Evolutionary conservation across 2,329 filamentous ascomycete genomes (phyloP), one percentile per base, ranked within the genome.

Genomic region (Talaromyces atroroseus): DNA sequence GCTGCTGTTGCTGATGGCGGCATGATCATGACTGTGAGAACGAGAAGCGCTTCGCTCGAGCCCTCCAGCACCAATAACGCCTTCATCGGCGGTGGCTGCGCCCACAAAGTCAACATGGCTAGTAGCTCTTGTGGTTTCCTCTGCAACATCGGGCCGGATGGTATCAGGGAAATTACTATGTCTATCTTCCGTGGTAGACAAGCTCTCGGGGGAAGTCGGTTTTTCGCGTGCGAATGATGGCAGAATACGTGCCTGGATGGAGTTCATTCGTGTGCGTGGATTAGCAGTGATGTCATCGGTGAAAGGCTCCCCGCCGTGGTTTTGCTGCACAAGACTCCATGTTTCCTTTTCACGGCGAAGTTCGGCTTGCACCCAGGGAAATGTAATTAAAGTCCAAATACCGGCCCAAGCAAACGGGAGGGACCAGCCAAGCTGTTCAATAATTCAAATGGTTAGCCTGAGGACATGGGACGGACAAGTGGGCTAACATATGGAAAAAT

Each of bases 331-430:
- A 26, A 69, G 63, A 4, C 59, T 64, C 75, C 75, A 78, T 2
- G 71, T 70, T 38, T 71, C 63, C 56, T 72, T 76, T 59, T 78
- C 76, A 16, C 71, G 72, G 49, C 73, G 70, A 38, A 78, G 69
- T 45, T 76, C 73, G 53, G 70, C 69, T 55, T 75, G 71, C 2
- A 78, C 74, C 76, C 75, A 78, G 7, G 71, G 71, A 49, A 78
- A 74, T 20, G 75, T 76, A 51, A 78, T 74, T 11, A 75, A 50
- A 1, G 70, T 71, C 76, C 76, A 78, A 18, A 77, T 52, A 16
- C 61, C 65, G 5, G 71, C 70, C 74, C 74, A 77, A 34, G 70
- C 65, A 49, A 76, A 75, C 1, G 74, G 74, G 18, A 76, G 65
- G 36, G 67, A 61, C 74, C 76, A 73, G 60, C 76, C 75, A 65